Evolutionary conservation across 208 protist genomes (phyloP).

Genomic region (Trypanosoma avium): DNA sequence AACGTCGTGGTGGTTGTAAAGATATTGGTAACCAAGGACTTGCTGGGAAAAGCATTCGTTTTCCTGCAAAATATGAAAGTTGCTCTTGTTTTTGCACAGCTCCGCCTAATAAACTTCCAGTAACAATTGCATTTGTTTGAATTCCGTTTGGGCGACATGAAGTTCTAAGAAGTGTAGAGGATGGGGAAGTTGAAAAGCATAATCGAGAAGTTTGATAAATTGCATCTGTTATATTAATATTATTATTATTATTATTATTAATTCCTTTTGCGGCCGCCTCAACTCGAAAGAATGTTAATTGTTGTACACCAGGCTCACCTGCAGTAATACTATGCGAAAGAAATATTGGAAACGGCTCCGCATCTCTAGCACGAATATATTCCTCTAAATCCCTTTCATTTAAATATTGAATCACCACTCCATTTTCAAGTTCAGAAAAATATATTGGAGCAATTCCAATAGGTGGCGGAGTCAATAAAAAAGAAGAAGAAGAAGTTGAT

Average conservation of each 20-base stretch:
- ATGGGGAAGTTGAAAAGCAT: neutral
- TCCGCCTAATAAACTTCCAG: slow-evolving; percentile 13
- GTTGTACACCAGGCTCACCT: slow-evolving; percentile 55
- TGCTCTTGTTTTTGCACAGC: slow-evolving; percentile 21
- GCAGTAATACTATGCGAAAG: slow-evolving; percentile 41
- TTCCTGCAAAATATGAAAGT: slow-evolving; percentile 15
- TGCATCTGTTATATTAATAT: too few species aligned
- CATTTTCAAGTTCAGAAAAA: slow-evolving; percentile 60
- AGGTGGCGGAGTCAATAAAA: too few species aligned
- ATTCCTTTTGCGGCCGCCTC: neutral
- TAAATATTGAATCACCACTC: slow-evolving; percentile 62
- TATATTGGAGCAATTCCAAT: slow-evolving; percentile 43
- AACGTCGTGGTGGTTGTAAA: slow-evolving; percentile 72
- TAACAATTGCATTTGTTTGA: neutral
- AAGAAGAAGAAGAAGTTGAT: neutral
- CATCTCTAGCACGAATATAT: slow-evolving; percentile 28
- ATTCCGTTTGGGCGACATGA: neutral
- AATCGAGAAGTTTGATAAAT: neutral
- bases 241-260: slow-evolving; percentile 4
- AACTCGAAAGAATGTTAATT: slow-evolving; percentile 51
- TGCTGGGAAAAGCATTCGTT: slow-evolving; percentile 5
- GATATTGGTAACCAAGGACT: slow-evolving; percentile 59
- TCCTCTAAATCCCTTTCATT: slow-evolving; percentile 39
- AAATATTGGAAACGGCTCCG: slow-evolving; percentile 36
- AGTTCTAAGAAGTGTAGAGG: neutral